Percentiles rank a stretch among this genome's conserved stretches.
Conservation (phyloP, 208 protist species). For the Trypanosomatidae sp. region DNA sequence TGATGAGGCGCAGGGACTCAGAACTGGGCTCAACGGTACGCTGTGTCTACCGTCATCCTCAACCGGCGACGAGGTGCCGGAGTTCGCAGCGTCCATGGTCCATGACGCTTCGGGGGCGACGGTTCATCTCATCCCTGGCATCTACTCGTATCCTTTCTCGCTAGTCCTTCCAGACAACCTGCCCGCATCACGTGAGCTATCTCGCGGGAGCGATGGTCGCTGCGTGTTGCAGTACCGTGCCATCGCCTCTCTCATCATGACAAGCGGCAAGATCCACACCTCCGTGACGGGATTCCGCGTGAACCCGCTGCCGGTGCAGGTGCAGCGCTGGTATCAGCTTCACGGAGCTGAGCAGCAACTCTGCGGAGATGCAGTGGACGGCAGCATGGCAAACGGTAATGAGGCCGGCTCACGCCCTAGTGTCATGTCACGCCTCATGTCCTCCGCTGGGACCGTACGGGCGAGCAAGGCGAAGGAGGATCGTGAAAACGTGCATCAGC, state of each 20-base stretch:
- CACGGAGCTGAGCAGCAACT: slow-evolving; percentile 37
- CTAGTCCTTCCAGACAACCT: slow-evolving; percentile 48
- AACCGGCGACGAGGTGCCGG: not conserved
- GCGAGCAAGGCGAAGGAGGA: slow-evolving; percentile 2
- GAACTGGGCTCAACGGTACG: not conserved
- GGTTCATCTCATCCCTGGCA: slow-evolving; percentile 45
- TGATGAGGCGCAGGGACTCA: not conserved
- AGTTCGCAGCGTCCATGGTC: slow-evolving; percentile 10
- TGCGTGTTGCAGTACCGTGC: slow-evolving; percentile 45
- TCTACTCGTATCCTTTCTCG: slow-evolving; percentile 67
- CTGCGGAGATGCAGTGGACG: not conserved
- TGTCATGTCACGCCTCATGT: slow-evolving; percentile 15
- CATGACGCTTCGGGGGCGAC: not conserved
- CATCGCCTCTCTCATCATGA: slow-evolving; percentile 34
- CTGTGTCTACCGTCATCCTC: not conserved
- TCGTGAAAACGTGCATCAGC: slow-evolving; percentile 8
- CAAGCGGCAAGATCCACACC: slow-evolving; percentile 24
- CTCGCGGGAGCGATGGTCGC: slow-evolving; percentile 22
- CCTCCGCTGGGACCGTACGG: slow-evolving; percentile 9
- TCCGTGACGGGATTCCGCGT: slow-evolving; percentile 31
- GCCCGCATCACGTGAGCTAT: slow-evolving; percentile 40
- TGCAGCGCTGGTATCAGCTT: slow-evolving; percentile 48
- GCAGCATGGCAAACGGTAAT: not conserved
- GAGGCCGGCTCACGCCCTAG: not conserved
- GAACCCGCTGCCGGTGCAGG: slow-evolving; percentile 53